Evolutionary conservation across 108 stramenopile species (phyloP), one percentile per base, ranked within the genome.

Genomic region (Epipyxis sp.): DNA sequence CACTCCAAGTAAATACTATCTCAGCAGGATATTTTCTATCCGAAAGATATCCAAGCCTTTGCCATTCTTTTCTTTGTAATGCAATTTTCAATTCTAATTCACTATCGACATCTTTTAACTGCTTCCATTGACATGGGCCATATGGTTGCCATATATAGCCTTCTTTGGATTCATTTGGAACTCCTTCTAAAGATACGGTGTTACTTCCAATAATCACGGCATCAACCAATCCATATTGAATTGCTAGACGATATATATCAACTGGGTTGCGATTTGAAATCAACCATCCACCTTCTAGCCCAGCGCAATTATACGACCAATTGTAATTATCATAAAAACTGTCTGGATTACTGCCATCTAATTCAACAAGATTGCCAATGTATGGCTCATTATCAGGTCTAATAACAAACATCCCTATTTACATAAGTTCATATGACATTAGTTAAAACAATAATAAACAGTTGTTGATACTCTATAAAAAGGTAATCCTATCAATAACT

Each of bases 401-500:
- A 29, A 65, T 6, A 16, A 65, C 61, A 25, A 65, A 65, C 61
- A 65, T 65, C 10, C 61, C 61, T 6, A 65, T 37, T n/a, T n/a
- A n/a, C n/a, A n/a, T n/a, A n/a, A n/a, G n/a, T n/a, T n/a, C n/a
- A n/a, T n/a, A n/a, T n/a, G n/a, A n/a, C n/a, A n/a, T n/a, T n/a
- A n/a, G n/a, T n/a, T n/a, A n/a, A n/a, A n/a, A n/a, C n/a, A n/a
- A n/a, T n/a, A n/a, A n/a, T n/a, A n/a, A n/a, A n/a, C n/a, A n/a
- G n/a, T n/a, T n/a, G n/a, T n/a, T n/a, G n/a, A n/a, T n/a, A n/a
- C n/a, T n/a, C n/a, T n/a, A n/a, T n/a, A n/a, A n/a, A n/a, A n/a
- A n/a, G n/a, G n/a, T n/a, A n/a, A n/a, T n/a, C n/a, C n/a, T n/a
- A n/a, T n/a, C n/a, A n/a, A n/a, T n/a, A n/a, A n/a, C n/a, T n/a